These are phyloP conservation scores for Suillus bovinus DNA, from an alignment of 768 basidiomycete species.

Conservation along the genomic window DNA sequence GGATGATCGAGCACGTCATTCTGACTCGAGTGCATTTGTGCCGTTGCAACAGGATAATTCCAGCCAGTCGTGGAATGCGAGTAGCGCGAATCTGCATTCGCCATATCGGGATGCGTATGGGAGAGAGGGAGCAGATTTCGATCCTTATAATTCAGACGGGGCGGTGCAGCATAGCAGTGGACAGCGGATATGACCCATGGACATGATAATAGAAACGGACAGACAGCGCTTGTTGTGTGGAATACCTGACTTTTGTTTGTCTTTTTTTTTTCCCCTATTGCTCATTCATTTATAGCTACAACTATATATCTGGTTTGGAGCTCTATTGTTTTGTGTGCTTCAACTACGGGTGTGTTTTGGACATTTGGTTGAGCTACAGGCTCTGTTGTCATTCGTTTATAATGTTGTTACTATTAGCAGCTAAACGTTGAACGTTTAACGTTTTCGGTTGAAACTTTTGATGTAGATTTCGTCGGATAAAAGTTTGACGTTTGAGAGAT, in stretches of 20 bases:
- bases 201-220: background rate
- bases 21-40: constrained; percentile 70
- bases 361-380: background rate
- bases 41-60: constrained; percentile 67
- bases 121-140: constrained; percentile 9
- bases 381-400: constrained; percentile 4
- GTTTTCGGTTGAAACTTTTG: background rate
- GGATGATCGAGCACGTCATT: constrained; percentile 37
- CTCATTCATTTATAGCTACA: constrained; percentile 6
- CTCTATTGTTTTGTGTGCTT: background rate
- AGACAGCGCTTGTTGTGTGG: background rate
- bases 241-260: background rate
- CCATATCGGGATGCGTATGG: constrained; percentile 36
- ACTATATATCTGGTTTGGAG: background rate
- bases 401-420: background rate
- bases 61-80: constrained; percentile 60
- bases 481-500: too few species aligned
- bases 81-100: constrained; percentile 45
- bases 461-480: background rate
- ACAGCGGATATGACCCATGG: background rate
- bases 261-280: background rate
- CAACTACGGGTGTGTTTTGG: background rate
- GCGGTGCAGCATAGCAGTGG: background rate
- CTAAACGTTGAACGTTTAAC: background rate
- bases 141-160: constrained; percentile 11